Conservation (phyloP, 1,284 basidiomycete genomes). For the Cutaneotrichosporon mucoides region DNA sequence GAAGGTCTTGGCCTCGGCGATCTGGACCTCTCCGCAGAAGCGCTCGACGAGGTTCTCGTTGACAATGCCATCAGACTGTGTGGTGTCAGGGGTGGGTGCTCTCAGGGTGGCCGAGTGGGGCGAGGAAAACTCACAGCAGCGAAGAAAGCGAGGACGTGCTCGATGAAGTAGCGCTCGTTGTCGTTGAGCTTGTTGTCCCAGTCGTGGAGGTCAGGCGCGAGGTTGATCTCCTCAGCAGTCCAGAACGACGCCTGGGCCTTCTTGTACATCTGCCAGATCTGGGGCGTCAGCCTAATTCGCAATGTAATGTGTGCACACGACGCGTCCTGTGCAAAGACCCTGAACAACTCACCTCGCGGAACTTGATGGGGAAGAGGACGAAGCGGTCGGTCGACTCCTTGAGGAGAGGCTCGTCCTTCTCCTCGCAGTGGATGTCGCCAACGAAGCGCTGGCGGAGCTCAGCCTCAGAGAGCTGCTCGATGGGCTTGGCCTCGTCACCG, state of each 20-base stretch:
- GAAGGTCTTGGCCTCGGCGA: constrained; percentile 93
- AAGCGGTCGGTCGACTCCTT: constrained; percentile 65
- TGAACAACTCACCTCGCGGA: constrained; percentile 65
- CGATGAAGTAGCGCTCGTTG: constrained; percentile 92
- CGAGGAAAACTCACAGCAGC: constrained; percentile 27
- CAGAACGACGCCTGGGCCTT: constrained; percentile 73
- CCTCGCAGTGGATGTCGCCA: constrained; percentile 52
- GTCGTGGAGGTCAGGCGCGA: constrained; percentile 86
- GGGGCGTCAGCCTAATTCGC: not conserved
- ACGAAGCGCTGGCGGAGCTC: constrained; percentile 50
- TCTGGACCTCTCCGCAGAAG: constrained; percentile 91
- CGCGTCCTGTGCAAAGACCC: not conserved
- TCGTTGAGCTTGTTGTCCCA: constrained; percentile 91
- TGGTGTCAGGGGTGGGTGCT: no score
- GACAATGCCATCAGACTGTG: constrained; percentile 84
- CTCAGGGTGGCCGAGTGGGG: no score
- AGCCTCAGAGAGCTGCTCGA: constrained; percentile 12
- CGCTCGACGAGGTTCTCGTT: constrained; percentile 96
- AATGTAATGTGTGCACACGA: not conserved
- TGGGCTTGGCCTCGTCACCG: not conserved
- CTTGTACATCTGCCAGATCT: constrained; percentile 99
- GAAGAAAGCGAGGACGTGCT: constrained; percentile 82
- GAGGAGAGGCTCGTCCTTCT: constrained; percentile 71
- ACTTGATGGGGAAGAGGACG: constrained; percentile 91
- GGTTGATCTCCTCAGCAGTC: constrained; percentile 98